Base-by-base conservation (phyloP, 305 asterid genomes). In the Fraxinus latifolia region DNA sequence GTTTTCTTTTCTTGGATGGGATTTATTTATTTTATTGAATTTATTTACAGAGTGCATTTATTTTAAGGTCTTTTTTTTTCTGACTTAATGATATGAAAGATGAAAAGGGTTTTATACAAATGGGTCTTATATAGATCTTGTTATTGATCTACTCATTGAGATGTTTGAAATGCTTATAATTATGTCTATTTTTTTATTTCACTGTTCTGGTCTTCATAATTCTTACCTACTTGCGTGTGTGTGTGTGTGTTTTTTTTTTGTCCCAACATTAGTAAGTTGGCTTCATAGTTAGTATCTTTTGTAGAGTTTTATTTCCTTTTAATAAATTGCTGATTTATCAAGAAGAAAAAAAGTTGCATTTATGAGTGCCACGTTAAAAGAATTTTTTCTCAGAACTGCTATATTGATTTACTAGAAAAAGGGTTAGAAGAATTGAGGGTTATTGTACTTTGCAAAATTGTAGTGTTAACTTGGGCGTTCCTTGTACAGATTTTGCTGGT, bases 401-500 rank as follows among this genome's bases (percentile, higher is more conserved):
- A 7, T 19, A 58, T 58, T 58, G 14, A 31, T 60, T 21, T 60
- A 19, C 2, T 21, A 11, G 9, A 21, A 21, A 58, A 21, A 21
- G 25, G 12, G 27, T 58, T 21, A 58, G 21, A 71, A 11, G 31
- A 79, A 39, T 75, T 76, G 42, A 79, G 32, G 1, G 76, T 17
- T 73, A 19, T 27, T 55, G 31, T 37, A 60, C 8, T 78, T 21
- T 7, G 31, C 6, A 23, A 44, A 80, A 11, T 14, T 25, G 15
- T 62, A 74, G 62, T 62, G 36, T 74, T 3, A 76, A 37, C 81
- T 39, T 44, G 36, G 37, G 29, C 71, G 80, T 68, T 82, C 44
- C 37, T 88, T 70, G 79, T 83, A 47, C 73, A 80, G 36, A 82
- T 82, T 81, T 21, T 85, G 82, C 90, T 89, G 95, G 88, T 83